Evolutionary conservation across 768 basidiomycete species (phyloP).

Genomic region (Mycena indigotica): DNA sequence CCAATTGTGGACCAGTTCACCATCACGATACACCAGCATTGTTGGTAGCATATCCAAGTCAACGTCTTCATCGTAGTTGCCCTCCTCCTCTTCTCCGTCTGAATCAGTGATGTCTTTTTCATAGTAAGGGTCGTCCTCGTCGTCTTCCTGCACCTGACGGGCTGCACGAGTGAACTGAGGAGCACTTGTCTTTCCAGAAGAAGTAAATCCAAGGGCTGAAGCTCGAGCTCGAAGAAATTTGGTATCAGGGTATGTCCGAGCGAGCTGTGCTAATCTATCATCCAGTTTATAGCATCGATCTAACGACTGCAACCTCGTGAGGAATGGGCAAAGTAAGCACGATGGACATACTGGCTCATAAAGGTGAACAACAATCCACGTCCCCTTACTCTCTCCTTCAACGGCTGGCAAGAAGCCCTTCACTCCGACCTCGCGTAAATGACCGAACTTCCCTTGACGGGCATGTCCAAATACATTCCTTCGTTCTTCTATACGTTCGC

Average conservation of each 20-base stretch:
- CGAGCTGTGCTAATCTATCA: constrained; percentile 65
- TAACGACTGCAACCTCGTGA: constrained; percentile 52
- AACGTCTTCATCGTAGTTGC: constrained; percentile 60
- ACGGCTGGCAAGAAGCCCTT: constrained; percentile 74
- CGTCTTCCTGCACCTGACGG: constrained; percentile 30
- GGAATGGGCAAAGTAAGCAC: constrained; percentile 3
- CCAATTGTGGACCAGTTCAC: constrained; percentile 87
- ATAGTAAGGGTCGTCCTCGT: constrained; percentile 52
- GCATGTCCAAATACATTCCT: constrained; percentile 50
- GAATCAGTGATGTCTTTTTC: constrained; percentile 36
- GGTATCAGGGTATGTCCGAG: constrained; percentile 66
- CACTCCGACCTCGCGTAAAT: constrained; percentile 78
- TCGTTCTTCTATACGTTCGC: constrained; percentile 35
- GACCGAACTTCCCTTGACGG: constrained; percentile 66
- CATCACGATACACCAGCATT: constrained; percentile 74
- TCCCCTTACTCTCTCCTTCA: constrained; percentile 65
- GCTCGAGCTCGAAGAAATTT: constrained; percentile 87
- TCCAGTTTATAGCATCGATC: constrained; percentile 76
- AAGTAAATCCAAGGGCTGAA: constrained; percentile 59
- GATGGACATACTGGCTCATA: constrained; percentile 69
- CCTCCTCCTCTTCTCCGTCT: constrained; percentile 47
- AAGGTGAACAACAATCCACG: constrained; percentile 86
- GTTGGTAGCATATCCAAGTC: constrained; percentile 83
- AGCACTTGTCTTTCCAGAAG: constrained; percentile 15
- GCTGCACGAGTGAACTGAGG: constrained; percentile 19